Evolutionary conservation across 495 filamentous ascomycete genomes (phyloP), one percentile per base, ranked within the genome.

Genomic region (Penicillium psychrofluorescens): DNA sequence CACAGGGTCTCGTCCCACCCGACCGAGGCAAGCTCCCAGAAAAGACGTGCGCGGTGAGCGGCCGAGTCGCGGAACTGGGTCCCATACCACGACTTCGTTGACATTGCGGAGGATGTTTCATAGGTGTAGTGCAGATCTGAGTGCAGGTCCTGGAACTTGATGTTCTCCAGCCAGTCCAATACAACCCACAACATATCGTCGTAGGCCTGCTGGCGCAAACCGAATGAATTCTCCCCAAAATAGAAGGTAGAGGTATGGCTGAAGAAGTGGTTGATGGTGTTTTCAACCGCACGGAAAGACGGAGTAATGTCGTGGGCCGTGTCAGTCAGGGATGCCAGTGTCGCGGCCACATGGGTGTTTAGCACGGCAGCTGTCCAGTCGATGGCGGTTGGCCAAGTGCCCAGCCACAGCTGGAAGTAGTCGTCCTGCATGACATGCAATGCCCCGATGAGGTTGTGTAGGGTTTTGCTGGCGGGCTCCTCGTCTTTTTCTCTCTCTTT

Each of bases 181-280:
- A 95, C 91, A 9, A 97, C 89, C 92, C 92, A 98, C 14, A 95
- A 76, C 75, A 96, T 96, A 59, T 98, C 92, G 60, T 98, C 92
- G 57, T 83, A 95, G 1, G 91, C 92, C 56, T 97, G 78, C 31
- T 75, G 78, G 13, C 88, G 76, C 28, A 97, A 68, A 13, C 76
- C 67, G 48, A 90, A 83, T 10, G 78, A 75, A 59, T 95, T 81
- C 57, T 96, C 88, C 22, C 85, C 91, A 57, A 91, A 95, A 59
- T 91, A 95, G 58, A 84, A 91, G 7, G 77, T 77, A 11, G 80
- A 66, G 0, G 80, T 64, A 12, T 96, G 85, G 6, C 79, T 72
- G 56, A 95, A 92, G 54, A 90, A 92, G n/a, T 71, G 75, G 59
- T 86, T 86, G 57, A 95, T 75, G 1, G 85, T 62, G 51, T 95